Percentiles rank a stretch among this genome's conserved stretches.
Evolutionary conservation across 768 basidiomycete genomes (phyloP).

Genomic region (Hydnomerulius pinastri): DNA sequence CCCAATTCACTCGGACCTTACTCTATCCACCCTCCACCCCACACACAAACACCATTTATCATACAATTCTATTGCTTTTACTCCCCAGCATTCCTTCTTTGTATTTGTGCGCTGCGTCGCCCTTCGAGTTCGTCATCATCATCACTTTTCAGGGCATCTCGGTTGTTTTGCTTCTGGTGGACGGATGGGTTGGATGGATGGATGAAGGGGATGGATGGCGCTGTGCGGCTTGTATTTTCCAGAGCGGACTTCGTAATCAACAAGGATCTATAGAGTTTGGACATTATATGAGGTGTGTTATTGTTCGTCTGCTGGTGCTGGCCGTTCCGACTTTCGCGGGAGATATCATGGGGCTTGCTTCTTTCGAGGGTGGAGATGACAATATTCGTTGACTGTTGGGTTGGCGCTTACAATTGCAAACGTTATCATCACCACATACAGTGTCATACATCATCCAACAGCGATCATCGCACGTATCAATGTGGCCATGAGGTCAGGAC

Average conservation of each 20-base stretch:
- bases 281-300: neutral
- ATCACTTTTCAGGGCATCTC: conserved; percentile 2
- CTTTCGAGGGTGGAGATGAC: neutral
- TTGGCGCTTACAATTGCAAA: no score
- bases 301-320: neutral
- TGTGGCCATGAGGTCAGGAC: no score
- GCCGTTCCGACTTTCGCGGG: neutral
- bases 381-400: no score
- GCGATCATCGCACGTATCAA: no score
- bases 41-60: conserved; percentile 32
- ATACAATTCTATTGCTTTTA: conserved; percentile 33
- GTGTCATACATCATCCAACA: no score
- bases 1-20: conserved; percentile 21
- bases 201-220: neutral
- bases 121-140: conserved; percentile 7
- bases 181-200: neutral
- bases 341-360: neutral
- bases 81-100: conserved; percentile 22
- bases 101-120: conserved; percentile 8
- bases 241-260: conserved; percentile 16
- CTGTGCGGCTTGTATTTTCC: neutral
- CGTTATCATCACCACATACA: no score
- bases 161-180: conserved; percentile 2
- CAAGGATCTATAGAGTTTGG: conserved; percentile 9
- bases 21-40: conserved; percentile 22